Evolutionary conservation across 257 asterid species (phyloP).

Genomic region (Paulownia fortunei): DNA sequence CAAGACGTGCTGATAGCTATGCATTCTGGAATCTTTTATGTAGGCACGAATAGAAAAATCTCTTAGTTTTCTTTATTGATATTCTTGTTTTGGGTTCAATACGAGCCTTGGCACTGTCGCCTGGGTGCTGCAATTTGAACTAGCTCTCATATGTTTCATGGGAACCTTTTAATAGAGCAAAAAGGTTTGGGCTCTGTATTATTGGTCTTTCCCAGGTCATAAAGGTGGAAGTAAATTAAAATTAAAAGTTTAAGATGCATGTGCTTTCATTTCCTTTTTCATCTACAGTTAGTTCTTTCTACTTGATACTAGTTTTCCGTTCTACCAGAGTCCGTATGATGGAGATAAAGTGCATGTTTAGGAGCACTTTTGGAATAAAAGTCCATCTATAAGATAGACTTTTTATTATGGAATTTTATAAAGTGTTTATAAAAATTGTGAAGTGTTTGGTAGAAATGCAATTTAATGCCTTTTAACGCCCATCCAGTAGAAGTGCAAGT

Average conservation of each 20-base stretch:
- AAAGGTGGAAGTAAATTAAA: neutral
- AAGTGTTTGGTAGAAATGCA: too few species aligned
- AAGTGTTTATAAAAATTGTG: too few species aligned
- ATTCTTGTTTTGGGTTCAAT: neutral
- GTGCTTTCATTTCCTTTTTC: neutral
- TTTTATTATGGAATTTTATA: too few species aligned
- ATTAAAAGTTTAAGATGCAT: neutral
- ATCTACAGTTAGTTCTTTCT: neutral
- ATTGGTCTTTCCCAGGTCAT: neutral
- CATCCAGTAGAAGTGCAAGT: too few species aligned
- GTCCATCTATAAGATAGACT: too few species aligned
- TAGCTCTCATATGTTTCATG: neutral
- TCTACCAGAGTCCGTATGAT: neutral
- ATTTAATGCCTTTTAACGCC: too few species aligned
- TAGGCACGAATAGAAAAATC: neutral
- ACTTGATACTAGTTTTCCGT: neutral
- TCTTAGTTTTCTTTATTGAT: neutral
- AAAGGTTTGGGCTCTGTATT: neutral
- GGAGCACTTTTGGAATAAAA: too few species aligned
- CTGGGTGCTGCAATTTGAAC: conserved; percentile 12
- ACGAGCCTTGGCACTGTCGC: neutral
- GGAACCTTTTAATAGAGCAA: neutral
- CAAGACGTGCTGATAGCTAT: conserved; percentile 5
- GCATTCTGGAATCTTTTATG: neutral
- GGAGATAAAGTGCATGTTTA: too few species aligned